Evolutionary conservation across 1,284 basidiomycete species (phyloP), one percentile per base, ranked within the genome.

Genomic region (Naganishia sp.): DNA sequence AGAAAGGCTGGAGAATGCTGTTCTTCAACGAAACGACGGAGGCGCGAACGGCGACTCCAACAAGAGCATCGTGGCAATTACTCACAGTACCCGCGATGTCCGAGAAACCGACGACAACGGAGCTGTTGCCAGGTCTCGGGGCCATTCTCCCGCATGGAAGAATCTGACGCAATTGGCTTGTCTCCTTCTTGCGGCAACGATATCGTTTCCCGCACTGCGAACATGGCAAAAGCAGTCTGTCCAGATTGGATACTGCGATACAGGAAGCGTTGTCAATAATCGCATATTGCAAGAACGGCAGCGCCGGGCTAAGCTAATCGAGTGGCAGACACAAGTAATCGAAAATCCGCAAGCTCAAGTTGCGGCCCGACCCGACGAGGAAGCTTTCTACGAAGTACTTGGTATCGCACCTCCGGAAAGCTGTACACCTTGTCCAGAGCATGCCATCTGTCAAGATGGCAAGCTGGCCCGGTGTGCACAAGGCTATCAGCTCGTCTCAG

Each of bases 381-480:
- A 88, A 39, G 49, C 57, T 17, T 50, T 61, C 47, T 61, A 50
- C 39, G 57, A 61, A 2, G 42, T 61, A 2, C 9, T 61, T 13
- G 57, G 57, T 23, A 61, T 61, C 32, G 57, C 82, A 64, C 35
- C 35, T 9, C 88, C 92, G 0, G 82, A 85, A 39, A 74, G 83
- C n/a, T 97, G 94, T 79, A 87, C 89, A 2, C 85, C 87, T 17
- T 97, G 94, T 76, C 94, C 94, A 13, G 82, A 85, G 55, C 90
- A 93, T 77, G 94, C 87, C 2, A 81, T 81, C 21, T 97, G 94
- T 78, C 82, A 81, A 15, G 69, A 75, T 15, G 86, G 85, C 39
- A 77, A 85, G 68, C 83, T 83, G 56, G 81, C 90, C 54, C 81
- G 82, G 2, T 97, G 94, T 79, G 86, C 87, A 56, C 84, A 82